Evolutionary conservation across 1,284 basidiomycete genomes (phyloP), one percentile per base, ranked within the genome.

Genomic region (Exobasidium rhododendri): DNA sequence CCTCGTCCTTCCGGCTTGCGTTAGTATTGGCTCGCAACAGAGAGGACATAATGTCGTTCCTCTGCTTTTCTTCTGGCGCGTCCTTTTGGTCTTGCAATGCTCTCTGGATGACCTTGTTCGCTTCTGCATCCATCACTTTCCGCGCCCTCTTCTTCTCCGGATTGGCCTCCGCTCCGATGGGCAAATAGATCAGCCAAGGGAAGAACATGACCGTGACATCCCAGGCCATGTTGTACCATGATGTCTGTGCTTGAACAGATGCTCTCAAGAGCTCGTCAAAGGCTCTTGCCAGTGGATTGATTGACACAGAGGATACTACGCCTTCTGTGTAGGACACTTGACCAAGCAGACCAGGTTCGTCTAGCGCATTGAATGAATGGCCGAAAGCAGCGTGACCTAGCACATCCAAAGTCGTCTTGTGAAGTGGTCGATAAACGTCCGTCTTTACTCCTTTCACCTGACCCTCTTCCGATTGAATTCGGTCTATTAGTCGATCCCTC

Each of bases 301-400:
- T 35, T n/a, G 51, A 56, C 29, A 31, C 20, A 7, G 24, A 31
- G 89, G 91, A 69, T 88, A 88, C 7, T 91, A 91, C 78, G 84
- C 92, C 67, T 82, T 75, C 66, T 92, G 92, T 49, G 45, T 61
- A 63, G 31, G 47, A 58, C 6, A 61, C 61, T 31, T 63, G n/a
- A 3, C 61, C 61, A 13, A 62, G 58, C 11, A 56, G 20, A 60
- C 53, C 6, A 56, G 28, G 22, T 51, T 24, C 7, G 31, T 11
- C 14, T 17, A 64, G 50, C 11, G 59, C 29, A 50, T 64, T 47
- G 20, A 67, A 59, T 46, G 56, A 44, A 31, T 63, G 60, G 22
- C 55, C 26, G 49, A 66, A 66, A 2, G 61, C 65, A 28, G 58
- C 55, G 14, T 67, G 61, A 28, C 65, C 65, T 29, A 67, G 63